Evolutionary conservation across 306 rosid genomes (phyloP), one percentile per base, ranked within the genome.

Genomic region (Betula pendula): DNA sequence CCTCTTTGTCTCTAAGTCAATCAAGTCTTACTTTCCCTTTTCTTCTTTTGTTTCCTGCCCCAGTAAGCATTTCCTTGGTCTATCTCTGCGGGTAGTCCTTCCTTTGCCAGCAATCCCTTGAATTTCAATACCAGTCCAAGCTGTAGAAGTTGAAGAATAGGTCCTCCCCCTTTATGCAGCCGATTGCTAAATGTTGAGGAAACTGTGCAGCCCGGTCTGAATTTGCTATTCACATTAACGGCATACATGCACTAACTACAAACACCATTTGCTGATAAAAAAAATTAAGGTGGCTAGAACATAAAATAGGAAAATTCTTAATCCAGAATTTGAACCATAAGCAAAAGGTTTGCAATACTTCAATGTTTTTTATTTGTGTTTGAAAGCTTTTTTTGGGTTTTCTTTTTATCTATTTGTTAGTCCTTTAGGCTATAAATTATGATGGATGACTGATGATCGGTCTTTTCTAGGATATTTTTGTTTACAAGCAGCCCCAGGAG

Each of bases 381-480:
- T 67, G 52, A n/a, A 5, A 67, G 50, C 53, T 76, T 35, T 51
- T 35, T n/a, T 58, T 71, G 43, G 29, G 69, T 56, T 65, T 65
- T 40, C 74, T 15, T 72, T 44, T 47, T 47, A 17, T 79, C 68
- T 53, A 13, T 38, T 56, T 72, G 42, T 9, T 52, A 72, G 75
- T 80, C 33, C 40, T 80, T 38, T 33, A 43, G 43, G 33, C 10
- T 71, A 12, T 29, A 29, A 60, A 60, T 15, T 38, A 45, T 71
- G 68, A 60, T 72, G 7, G 72, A 80, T 71, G 66, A 52, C 71
- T 76, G 65, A 72, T 50, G 47, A 63, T 81, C 72, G 47, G 69
- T 77, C 55, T 82, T 48, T 84, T 77, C 84, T 96, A 94, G 97
- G 90, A 89, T 55, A 79, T 79, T 80, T 83, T 77, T 73, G 81